Conservation (phyloP, 768 basidiomycete genomes). For the Crucibulum laeve region DNA sequence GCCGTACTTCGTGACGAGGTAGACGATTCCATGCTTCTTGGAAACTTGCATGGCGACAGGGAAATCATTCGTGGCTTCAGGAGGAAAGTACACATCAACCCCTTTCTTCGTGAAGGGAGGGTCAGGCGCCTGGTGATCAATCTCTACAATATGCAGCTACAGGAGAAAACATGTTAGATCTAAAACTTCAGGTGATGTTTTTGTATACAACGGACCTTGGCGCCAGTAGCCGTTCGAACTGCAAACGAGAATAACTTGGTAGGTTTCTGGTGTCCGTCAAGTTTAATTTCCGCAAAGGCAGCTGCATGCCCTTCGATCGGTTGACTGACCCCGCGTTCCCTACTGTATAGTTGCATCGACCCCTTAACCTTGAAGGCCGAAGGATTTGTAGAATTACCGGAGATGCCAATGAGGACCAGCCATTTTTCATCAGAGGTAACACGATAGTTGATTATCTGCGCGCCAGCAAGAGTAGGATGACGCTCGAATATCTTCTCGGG, state of each 20-base stretch:
- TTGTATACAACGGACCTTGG: slow-evolving; percentile 63
- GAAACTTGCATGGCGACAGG: slow-evolving; percentile 99
- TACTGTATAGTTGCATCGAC: slow-evolving; percentile 94
- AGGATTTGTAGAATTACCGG: slow-evolving; percentile 87
- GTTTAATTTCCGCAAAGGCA: slow-evolving; percentile 87
- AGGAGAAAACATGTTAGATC: slow-evolving; percentile 2
- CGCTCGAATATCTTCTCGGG: slow-evolving; percentile 96
- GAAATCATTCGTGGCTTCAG: slow-evolving; percentile 97
- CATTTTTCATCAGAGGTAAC: slow-evolving; percentile 92
- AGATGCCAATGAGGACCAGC: slow-evolving; percentile 95
- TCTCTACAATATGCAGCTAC: slow-evolving; percentile 96
- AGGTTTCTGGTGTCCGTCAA: slow-evolving; percentile 79
- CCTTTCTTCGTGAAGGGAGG: slow-evolving; percentile 95
- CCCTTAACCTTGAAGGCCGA: slow-evolving; percentile 99
- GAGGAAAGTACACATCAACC: slow-evolving; percentile 98
- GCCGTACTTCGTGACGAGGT: slow-evolving; percentile 97
- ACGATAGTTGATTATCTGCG: slow-evolving; percentile 99
- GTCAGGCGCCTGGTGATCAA: slow-evolving; percentile 91
- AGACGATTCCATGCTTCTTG: slow-evolving; percentile 93
- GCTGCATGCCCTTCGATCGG: slow-evolving; percentile 99
- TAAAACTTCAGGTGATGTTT: background rate
- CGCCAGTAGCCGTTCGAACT: slow-evolving; percentile 93
- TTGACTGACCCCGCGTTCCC: slow-evolving; percentile 90
- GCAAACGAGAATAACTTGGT: slow-evolving; percentile 96
- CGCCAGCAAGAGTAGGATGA: slow-evolving; percentile 87